Evolutionary conservation across 2,329 filamentous ascomycete genomes (phyloP).

Genomic region (Clarireedia hainanense): DNA sequence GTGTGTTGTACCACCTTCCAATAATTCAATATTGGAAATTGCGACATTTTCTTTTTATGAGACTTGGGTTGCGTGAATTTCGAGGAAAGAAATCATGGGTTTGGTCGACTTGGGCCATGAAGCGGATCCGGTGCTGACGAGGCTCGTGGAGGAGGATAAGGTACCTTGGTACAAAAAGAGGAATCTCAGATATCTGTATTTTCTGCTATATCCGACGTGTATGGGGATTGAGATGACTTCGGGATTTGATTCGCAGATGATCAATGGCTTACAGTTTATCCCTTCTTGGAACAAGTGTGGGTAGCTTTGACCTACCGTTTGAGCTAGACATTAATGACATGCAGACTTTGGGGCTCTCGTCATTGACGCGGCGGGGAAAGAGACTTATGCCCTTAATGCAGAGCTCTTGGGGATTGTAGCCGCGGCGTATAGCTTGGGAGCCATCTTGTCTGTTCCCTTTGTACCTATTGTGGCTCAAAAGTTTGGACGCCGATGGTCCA

Average conservation of each 20-base stretch:
- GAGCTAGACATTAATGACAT: background rate
- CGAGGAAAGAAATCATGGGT: background rate
- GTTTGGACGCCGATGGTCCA: constrained; percentile 45
- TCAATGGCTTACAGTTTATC: constrained; percentile 36
- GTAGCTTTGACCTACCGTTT: background rate
- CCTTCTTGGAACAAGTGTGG: constrained; percentile 28
- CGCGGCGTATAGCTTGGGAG: constrained; percentile 47
- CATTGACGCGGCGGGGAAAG: background rate
- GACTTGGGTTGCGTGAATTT: background rate
- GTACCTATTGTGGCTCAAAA: constrained; percentile 43
- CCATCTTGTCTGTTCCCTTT: constrained; percentile 45
- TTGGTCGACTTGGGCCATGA: constrained; percentile 1
- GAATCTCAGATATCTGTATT: constrained; percentile 32
- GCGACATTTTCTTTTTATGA: background rate
- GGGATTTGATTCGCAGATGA: constrained; percentile 44
- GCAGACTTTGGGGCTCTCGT: background rate
- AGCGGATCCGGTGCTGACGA: constrained; percentile 33
- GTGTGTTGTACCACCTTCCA: constrained; percentile 1
- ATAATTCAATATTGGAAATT: background rate
- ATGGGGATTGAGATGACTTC: constrained; percentile 48
- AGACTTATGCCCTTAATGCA: background rate
- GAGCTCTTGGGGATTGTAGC: constrained; percentile 13
- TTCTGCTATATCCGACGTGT: constrained; percentile 38
- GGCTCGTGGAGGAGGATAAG: constrained; percentile 33
- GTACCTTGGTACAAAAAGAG: constrained; percentile 33